These are phyloP conservation scores for Fusarium graminum DNA, from an alignment of 2,329 filamentous ascomycete genomes.

Conservation along the genomic window DNA sequence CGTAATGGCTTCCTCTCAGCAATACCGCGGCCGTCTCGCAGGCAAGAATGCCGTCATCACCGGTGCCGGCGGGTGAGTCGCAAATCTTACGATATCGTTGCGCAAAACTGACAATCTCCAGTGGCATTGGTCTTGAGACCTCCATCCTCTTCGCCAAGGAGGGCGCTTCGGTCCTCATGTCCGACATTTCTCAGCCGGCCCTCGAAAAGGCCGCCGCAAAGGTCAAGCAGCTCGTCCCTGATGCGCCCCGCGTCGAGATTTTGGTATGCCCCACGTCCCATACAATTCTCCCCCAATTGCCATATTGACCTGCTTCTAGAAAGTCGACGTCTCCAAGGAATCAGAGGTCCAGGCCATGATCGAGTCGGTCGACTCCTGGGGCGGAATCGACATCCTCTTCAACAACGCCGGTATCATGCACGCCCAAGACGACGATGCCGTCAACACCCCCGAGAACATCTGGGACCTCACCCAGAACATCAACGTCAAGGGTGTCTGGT, in stretches of 20 bases:
- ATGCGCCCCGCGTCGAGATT: conserved; percentile 72
- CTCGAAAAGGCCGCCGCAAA: conserved; percentile 82
- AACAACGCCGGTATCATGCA: conserved; percentile 99
- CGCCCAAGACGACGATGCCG: conserved; percentile 80
- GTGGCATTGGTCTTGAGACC: conserved; percentile 94
- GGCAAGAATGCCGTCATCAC: conserved; percentile 80
- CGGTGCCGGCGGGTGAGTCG: conserved; percentile 84
- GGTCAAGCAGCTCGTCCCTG: conserved; percentile 78
- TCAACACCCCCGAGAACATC: conserved; percentile 88
- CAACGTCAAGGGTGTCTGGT: conserved; percentile 99
- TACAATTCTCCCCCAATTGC: not conserved
- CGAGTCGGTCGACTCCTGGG: conserved; percentile 82
- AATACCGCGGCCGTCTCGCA: conserved; percentile 62
- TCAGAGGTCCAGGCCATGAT: conserved; percentile 80
- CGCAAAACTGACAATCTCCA: conserved; percentile 52
- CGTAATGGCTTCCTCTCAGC: conserved; percentile 25
- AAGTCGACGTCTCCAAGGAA: conserved; percentile 87
- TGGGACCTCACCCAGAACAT: conserved; percentile 95
- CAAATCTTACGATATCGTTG: not conserved
- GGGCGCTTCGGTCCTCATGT: conserved; percentile 86
- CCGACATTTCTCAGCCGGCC: conserved; percentile 83
- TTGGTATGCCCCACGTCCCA: conserved; percentile 54
- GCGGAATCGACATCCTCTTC: conserved; percentile 92
- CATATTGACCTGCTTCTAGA: conserved; percentile 37
- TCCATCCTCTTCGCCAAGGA: conserved; percentile 90